phyloP scores from a whole-genome alignment of 1,284 basidiomycete species.

The Clitocybe nebularis region DNA sequence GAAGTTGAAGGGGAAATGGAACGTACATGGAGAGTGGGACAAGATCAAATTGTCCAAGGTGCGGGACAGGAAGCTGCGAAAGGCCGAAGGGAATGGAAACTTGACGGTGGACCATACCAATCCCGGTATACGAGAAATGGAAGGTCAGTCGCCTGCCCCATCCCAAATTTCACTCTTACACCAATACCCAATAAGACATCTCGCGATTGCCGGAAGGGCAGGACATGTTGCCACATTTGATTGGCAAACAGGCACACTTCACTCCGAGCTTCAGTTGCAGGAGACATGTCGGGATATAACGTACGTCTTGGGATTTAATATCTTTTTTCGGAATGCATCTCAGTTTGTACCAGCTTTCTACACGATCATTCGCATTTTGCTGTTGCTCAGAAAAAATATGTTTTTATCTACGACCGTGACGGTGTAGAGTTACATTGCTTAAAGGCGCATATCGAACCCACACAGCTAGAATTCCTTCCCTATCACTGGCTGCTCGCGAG shows the following conservation, averaged over 20 bases:
- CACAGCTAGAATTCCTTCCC: constrained; percentile 88
- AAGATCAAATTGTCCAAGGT: constrained; percentile 70
- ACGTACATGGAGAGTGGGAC: constrained; percentile 84
- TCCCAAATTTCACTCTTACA: neutral
- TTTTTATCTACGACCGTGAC: constrained; percentile 93
- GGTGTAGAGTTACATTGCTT: constrained; percentile 91
- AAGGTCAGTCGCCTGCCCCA: constrained; percentile 45
- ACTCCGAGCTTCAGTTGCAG: constrained; percentile 85
- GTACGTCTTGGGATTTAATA: constrained; percentile 43
- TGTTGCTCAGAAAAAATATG: constrained; percentile 95
- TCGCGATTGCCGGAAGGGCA: constrained; percentile 78
- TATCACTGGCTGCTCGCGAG: constrained; percentile 94
- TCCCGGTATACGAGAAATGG: constrained; percentile 89
- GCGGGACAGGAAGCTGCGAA: constrained; percentile 73
- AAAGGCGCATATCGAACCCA: constrained; percentile 86
- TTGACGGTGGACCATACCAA: constrained; percentile 88
- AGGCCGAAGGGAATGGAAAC: constrained; percentile 76
- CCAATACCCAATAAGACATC: constrained; percentile 67
- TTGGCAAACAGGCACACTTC: constrained; percentile 86
- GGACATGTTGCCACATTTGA: constrained; percentile 96
- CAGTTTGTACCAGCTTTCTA: constrained; percentile 59
- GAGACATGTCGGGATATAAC: constrained; percentile 92
- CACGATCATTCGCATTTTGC: constrained; percentile 93
- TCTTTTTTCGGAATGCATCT: constrained; percentile 9
- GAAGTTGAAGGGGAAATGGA: constrained; percentile 79